Evolutionary conservation across 805 yeast species (phyloP).

Genomic region (Wickerhamiella cacticola): DNA sequence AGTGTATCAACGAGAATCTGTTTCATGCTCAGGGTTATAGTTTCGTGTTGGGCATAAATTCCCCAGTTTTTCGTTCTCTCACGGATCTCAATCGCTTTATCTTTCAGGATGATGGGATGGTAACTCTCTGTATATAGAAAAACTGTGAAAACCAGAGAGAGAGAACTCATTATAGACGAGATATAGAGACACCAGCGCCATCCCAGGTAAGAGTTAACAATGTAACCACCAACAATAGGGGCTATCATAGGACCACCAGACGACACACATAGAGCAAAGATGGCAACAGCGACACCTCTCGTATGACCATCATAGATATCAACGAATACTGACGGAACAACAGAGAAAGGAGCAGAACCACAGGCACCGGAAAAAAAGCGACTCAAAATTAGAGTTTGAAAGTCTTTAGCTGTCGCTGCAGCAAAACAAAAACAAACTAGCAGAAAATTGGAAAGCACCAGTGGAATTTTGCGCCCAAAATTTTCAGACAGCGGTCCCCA

Average conservation of each 20-base stretch:
- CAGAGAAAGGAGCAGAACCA: constrained; percentile 75
- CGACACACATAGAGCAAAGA: constrained; percentile 61
- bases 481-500: constrained; percentile 82
- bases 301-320: constrained; percentile 55
- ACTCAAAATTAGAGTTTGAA: constrained; percentile 57
- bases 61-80: constrained; percentile 71
- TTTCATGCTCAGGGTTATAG: constrained; percentile 28
- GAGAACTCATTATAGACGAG: constrained; percentile 47
- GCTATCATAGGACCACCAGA: constrained; percentile 73
- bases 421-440: constrained; percentile 55
- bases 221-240: constrained; percentile 67
- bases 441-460: constrained; percentile 45
- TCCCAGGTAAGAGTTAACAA: constrained; percentile 47
- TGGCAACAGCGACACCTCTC: constrained; percentile 65
- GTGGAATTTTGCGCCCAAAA: constrained; percentile 54
- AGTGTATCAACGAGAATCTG: constrained; percentile 32
- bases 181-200: constrained; percentile 80
- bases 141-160: constrained; percentile 32
- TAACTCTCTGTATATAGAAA: constrained; percentile 54
- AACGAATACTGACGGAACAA: constrained; percentile 77
- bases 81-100: constrained; percentile 52
- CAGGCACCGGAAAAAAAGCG: constrained; percentile 71
- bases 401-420: constrained; percentile 59
- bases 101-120: constrained; percentile 50
- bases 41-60: constrained; percentile 53